A percentile compares a stretch with the other conserved stretches of the same genome.
phyloP scores from a whole-genome alignment of 345 rosid species.

The Turnera subulata region DNA sequence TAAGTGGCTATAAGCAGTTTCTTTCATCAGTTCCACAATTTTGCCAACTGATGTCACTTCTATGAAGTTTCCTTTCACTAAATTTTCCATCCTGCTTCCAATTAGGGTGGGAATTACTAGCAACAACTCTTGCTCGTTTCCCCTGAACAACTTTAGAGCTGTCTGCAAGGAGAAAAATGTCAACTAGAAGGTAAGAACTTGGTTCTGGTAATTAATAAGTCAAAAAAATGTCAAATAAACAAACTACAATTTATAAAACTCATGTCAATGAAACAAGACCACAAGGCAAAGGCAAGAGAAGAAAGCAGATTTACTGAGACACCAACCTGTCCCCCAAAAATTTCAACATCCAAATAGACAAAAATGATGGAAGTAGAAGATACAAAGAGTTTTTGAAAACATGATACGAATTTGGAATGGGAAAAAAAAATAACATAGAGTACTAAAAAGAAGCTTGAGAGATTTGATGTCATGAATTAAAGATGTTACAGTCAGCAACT shows the following conservation, averaged over 20 bases:
- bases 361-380: too few species aligned
- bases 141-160: conserved; percentile 60
- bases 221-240: neutral
- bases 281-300: neutral
- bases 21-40: conserved; percentile 53
- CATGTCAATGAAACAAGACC: neutral
- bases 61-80: conserved; percentile 38
- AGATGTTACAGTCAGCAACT: too few species aligned
- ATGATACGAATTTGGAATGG: too few species aligned
- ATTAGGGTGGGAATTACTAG: conserved; percentile 62
- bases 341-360: too few species aligned
- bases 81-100: conserved; percentile 43
- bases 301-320: neutral
- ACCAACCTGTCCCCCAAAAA: too few species aligned
- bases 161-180: conserved; percentile 50
- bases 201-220: too few species aligned
- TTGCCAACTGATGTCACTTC: conserved; percentile 32
- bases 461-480: too few species aligned
- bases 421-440: too few species aligned
- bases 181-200: too few species aligned
- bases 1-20: conserved; percentile 82
- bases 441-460: too few species aligned
- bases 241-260: neutral
- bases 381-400: too few species aligned
- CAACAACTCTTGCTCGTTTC: conserved; percentile 57